phyloP scores from a whole-genome alignment of 179 eudicot species.

The Silene noctiflora region DNA sequence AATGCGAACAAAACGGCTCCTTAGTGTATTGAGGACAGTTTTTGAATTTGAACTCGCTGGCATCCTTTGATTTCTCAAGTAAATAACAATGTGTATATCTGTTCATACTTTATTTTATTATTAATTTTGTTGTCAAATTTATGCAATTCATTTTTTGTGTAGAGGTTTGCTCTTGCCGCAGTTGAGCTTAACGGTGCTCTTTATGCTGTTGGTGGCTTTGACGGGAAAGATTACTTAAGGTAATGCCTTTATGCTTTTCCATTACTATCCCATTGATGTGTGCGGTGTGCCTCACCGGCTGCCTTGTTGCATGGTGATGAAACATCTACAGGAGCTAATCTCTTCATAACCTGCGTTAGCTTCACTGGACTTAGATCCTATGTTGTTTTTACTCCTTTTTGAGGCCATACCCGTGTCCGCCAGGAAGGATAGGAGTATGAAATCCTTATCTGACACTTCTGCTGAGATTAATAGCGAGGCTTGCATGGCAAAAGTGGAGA shows the following conservation, averaged over 20 bases:
- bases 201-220: slow-evolving; percentile 45
- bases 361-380: not conserved
- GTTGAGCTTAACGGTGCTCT: slow-evolving; percentile 37
- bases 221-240: slow-evolving; percentile 41
- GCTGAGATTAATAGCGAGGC: not conserved
- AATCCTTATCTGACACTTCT: not conserved
- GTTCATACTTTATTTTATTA: not conserved
- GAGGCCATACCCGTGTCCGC: not conserved
- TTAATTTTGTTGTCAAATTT: not conserved
- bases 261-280: not conserved
- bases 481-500: too few species aligned
- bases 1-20: too few species aligned
- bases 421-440: not conserved
- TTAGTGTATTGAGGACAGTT: slow-evolving; percentile 2
- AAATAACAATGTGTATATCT: not conserved
- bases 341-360: not conserved
- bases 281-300: not conserved
- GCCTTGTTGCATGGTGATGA: slow-evolving; percentile 4
- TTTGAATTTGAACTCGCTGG: not conserved
- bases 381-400: not conserved
- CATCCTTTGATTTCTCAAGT: not conserved
- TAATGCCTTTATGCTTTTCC: slow-evolving; percentile 14
- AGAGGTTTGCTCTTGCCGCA: slow-evolving; percentile 49
- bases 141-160: slow-evolving; percentile 18
- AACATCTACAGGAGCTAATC: not conserved